A percentile compares a stretch with the other conserved stretches of the same genome.
phyloP scores from a whole-genome alignment of 2,329 filamentous ascomycete genomes.

The Aspergillus awamori region DNA sequence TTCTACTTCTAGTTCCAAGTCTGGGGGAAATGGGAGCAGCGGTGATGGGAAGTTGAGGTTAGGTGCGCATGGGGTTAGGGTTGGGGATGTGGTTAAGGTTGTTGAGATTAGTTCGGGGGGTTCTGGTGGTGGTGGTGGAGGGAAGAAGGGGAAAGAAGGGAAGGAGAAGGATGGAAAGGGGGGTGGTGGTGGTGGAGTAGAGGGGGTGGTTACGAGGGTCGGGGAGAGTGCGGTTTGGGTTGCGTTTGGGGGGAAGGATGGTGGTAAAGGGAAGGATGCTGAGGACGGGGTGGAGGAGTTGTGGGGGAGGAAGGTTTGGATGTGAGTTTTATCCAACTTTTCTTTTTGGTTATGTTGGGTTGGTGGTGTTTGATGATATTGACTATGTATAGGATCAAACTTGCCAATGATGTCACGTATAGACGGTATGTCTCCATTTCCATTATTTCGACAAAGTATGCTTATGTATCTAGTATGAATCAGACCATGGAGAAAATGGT shows the following conservation, averaged over 20 bases:
- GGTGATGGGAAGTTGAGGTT: constrained; percentile 43
- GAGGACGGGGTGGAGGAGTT: constrained; percentile 53
- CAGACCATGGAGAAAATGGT: constrained; percentile 64
- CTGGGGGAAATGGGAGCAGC: constrained; percentile 26
- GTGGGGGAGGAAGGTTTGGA: constrained; percentile 62
- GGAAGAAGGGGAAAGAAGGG: constrained; percentile 30
- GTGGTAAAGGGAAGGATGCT: constrained; percentile 46
- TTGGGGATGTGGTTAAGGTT: constrained; percentile 52
- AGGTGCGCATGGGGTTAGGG: constrained; percentile 51
- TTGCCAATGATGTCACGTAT: constrained; percentile 68
- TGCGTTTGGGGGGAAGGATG: constrained; percentile 45
- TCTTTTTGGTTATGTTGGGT: not conserved
- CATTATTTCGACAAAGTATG: not conserved
- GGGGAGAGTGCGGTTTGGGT: constrained; percentile 48
- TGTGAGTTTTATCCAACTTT: constrained; percentile 53
- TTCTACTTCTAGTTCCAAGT: not conserved
- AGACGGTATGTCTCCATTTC: constrained; percentile 51
- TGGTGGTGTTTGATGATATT: not conserved
- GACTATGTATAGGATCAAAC: constrained; percentile 44
- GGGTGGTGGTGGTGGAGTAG: constrained; percentile 41
- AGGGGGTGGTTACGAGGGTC: constrained; percentile 52
- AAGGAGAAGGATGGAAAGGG: constrained; percentile 32
- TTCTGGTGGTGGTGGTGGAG: not conserved
- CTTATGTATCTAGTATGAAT: constrained; percentile 53
- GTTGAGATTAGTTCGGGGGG: constrained; percentile 36